These are phyloP conservation scores for Tylopilus orsonianus DNA, from an alignment of 1,284 basidiomycete genomes.

Conservation along the genomic window DNA sequence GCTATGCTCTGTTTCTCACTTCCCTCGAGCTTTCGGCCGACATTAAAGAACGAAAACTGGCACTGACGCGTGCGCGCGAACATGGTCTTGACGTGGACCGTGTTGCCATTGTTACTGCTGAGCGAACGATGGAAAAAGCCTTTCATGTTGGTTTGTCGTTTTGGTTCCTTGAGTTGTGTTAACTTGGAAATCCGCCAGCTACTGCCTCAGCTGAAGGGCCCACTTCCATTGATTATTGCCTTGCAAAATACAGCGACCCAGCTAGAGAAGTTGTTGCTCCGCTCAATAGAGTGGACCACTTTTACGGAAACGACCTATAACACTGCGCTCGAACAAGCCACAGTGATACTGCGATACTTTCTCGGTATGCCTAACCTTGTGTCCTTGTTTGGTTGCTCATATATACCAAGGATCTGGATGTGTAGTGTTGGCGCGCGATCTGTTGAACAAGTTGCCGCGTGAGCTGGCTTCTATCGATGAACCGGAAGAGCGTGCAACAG, in stretches of 20 bases:
- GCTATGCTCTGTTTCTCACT: constrained; percentile 90
- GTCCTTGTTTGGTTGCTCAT: constrained; percentile 3
- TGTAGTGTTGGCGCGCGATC: constrained; percentile 64
- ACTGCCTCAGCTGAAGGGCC: constrained; percentile 53
- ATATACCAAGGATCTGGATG: constrained; percentile 62
- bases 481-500: constrained; percentile 62
- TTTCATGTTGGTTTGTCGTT: constrained; percentile 54
- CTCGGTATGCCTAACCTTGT: constrained; percentile 54
- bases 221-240: constrained; percentile 60
- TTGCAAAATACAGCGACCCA: constrained; percentile 52
- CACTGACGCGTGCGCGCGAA: constrained; percentile 76
- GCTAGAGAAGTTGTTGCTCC: constrained; percentile 69
- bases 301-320: constrained; percentile 72
- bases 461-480: constrained; percentile 59
- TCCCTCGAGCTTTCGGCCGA: constrained; percentile 76
- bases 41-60: constrained; percentile 65
- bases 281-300: constrained; percentile 93
- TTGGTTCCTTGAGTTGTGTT: constrained; percentile 1
- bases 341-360: constrained; percentile 85
- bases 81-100: constrained; percentile 82
- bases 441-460: constrained; percentile 66
- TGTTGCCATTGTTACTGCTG: constrained; percentile 82
- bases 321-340: constrained; percentile 82
- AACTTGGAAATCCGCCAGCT: constrained; percentile 36
- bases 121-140: constrained; percentile 72